A percentile compares a stretch with the other conserved stretches of the same genome.
Conservation (phyloP, 2,329 filamentous ascomycete species). For the Diaporthe ampelina region DNA sequence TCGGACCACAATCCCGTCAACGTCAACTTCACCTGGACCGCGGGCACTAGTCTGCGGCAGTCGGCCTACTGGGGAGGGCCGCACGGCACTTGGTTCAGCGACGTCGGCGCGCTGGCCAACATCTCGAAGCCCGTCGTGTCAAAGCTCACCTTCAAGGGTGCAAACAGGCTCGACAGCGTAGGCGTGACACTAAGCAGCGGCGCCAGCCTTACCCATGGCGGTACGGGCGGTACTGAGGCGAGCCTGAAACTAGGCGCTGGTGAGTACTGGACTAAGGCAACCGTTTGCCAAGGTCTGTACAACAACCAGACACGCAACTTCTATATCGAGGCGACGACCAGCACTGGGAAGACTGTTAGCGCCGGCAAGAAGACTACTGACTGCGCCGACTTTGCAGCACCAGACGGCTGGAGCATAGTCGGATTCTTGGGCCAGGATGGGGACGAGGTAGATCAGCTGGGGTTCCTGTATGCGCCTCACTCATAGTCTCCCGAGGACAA, state of each 20-base stretch:
- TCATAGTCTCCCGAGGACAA: slow-evolving; percentile 44
- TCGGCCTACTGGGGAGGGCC: slow-evolving; percentile 63
- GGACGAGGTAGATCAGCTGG: slow-evolving; percentile 69
- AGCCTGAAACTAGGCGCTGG: slow-evolving; percentile 59
- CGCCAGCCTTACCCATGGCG: slow-evolving; percentile 65
- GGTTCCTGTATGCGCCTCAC: slow-evolving; percentile 60
- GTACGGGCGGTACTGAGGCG: slow-evolving; percentile 60
- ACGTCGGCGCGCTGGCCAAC: slow-evolving; percentile 58
- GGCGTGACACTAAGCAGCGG: slow-evolving; percentile 63
- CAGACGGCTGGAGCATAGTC: slow-evolving; percentile 65
- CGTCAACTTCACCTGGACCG: slow-evolving; percentile 65
- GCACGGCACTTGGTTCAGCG: slow-evolving; percentile 68
- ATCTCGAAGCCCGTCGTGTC: slow-evolving; percentile 52
- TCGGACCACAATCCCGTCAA: slow-evolving; percentile 76
- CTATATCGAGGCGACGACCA: slow-evolving; percentile 68
- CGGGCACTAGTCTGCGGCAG: slow-evolving; percentile 56
- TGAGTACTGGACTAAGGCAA: slow-evolving; percentile 64
- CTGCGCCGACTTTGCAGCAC: slow-evolving; percentile 62
- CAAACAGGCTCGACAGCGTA: slow-evolving; percentile 64
- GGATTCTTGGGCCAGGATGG: slow-evolving; percentile 66
- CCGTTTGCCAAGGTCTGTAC: slow-evolving; percentile 65
- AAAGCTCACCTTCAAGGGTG: slow-evolving; percentile 61
- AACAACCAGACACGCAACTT: slow-evolving; percentile 65
- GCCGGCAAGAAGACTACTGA: slow-evolving; percentile 61
- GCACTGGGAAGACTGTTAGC: slow-evolving; percentile 59